These are phyloP conservation scores for Stipa capillata DNA, from an alignment of 176 grass and related monocot species.

Conservation along the genomic window DNA sequence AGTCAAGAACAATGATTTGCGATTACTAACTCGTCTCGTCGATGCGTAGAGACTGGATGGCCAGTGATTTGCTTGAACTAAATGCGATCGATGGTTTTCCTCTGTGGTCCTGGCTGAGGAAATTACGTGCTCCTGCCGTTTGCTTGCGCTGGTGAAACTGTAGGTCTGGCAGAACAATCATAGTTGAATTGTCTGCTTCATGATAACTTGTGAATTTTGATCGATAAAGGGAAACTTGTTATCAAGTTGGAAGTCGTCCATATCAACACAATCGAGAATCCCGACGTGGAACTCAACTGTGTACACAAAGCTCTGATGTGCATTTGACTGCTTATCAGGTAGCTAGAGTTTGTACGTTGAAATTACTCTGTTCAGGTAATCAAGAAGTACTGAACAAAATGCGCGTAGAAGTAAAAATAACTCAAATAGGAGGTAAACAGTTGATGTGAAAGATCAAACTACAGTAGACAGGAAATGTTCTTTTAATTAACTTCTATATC, in stretches of 20 bases:
- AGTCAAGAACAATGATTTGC: not conserved
- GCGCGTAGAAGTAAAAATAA: too few species aligned
- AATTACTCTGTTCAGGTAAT: not conserved
- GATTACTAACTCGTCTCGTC: not conserved
- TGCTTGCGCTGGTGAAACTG: not conserved
- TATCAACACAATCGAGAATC: not conserved
- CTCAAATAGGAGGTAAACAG: too few species aligned
- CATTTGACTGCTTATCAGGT: not conserved
- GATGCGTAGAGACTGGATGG: not conserved
- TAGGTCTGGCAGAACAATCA: slow-evolving; percentile 23
- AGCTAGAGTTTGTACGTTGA: not conserved
- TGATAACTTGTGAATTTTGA: not conserved
- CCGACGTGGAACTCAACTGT: not conserved
- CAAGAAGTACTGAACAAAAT: not conserved
- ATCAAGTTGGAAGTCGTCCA: not conserved
- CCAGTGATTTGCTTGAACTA: not conserved
- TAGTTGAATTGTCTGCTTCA: not conserved
- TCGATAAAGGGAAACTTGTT: not conserved
- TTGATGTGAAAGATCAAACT: not conserved
- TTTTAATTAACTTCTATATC: too few species aligned
- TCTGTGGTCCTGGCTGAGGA: slow-evolving; percentile 1
- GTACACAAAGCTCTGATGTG: not conserved
- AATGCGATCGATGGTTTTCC: not conserved
- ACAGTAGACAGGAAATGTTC: not conserved
- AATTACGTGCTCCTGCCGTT: not conserved